Base-by-base conservation (phyloP, 495 filamentous ascomycete species). In the Podospora tetraspora region DNA sequence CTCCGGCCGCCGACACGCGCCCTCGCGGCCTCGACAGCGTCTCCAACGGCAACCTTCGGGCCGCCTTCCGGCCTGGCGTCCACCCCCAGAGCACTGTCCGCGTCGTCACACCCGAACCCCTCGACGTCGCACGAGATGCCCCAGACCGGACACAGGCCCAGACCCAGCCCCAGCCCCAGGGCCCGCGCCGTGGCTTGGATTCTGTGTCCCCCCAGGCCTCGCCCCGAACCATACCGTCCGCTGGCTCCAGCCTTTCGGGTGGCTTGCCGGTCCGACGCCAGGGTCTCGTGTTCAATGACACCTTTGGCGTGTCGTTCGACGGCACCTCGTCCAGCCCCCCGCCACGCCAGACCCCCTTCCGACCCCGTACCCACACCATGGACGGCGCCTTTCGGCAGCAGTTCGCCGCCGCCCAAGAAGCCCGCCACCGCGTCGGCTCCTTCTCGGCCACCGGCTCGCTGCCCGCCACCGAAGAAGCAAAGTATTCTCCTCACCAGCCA, bases 341-440 rank as follows among this genome's bases (percentile, higher is more conserved):
- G 25, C 70, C 73, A 22, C 79, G 77, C 21, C 73, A 69, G 43
- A 68, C 74, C n/a, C 74, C 76, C 43, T 78, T 82, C 56, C 71
- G 85, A 62, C 82, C 83, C 23, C 76, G 84, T 52, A 87, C 84
- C 21, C 81, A 82, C 59, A 86, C 84, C 23, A 79, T 86, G 77
- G 83, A 85, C 52, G 79, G 83, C 56, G 76, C 82, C 29, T 73
- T 81, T 60, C 83, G 84, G 25, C 82, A 81, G 66, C 78, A 80
- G 29, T 72, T 80, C 25, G 70, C 69, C 16, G 73, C 77, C 19
- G 61, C 77, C 13, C 70, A 72, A 24, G 84, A 84, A 64, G 73
- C 73, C 43, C 79, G 84, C 13, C 79, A 83, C 68, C 76, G 84
- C n/a, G 79, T 86, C 21, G 83, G 84, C 34, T 85, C 84, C n/a